phyloP scores from a whole-genome alignment of 1,139 yeast genomes.

The Blastobotrys indianensis region DNA sequence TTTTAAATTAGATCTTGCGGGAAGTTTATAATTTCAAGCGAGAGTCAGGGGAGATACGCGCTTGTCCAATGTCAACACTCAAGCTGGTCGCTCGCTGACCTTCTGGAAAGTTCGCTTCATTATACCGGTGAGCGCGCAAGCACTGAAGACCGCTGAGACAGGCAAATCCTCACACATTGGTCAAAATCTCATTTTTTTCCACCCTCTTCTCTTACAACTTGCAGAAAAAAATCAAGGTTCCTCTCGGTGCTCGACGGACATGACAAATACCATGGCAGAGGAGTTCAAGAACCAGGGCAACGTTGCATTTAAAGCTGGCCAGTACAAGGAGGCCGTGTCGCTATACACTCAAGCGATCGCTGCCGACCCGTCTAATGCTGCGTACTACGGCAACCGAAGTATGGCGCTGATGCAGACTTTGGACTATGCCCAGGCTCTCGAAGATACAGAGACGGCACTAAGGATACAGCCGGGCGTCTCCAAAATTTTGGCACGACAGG shows the following conservation, averaged over 20 bases:
- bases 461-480: constrained; percentile 31
- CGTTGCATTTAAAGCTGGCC: constrained; percentile 34
- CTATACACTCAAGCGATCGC: constrained; percentile 36
- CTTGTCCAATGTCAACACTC: no score
- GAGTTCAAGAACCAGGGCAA: constrained; percentile 36
- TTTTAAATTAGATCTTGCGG: no score
- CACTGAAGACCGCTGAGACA: no score
- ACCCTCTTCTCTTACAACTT: background rate
- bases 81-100: no score
- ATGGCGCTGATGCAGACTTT: constrained; percentile 62
- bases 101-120: constrained; percentile 1
- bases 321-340: constrained; percentile 34
- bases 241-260: background rate
- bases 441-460: constrained; percentile 40
- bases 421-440: constrained; percentile 52
- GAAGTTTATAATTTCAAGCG: no score
- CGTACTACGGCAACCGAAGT: constrained; percentile 71
- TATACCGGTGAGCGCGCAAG: no score
- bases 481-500: constrained; percentile 35
- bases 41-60: no score
- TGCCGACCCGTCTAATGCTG: constrained; percentile 34
- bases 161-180: no score
- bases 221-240: no score
- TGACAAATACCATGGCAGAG: constrained; percentile 25
- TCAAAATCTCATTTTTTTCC: background rate